Evolutionary conservation across 306 rosid species (phyloP).

Genomic region (Oemleria cerasiformis): DNA sequence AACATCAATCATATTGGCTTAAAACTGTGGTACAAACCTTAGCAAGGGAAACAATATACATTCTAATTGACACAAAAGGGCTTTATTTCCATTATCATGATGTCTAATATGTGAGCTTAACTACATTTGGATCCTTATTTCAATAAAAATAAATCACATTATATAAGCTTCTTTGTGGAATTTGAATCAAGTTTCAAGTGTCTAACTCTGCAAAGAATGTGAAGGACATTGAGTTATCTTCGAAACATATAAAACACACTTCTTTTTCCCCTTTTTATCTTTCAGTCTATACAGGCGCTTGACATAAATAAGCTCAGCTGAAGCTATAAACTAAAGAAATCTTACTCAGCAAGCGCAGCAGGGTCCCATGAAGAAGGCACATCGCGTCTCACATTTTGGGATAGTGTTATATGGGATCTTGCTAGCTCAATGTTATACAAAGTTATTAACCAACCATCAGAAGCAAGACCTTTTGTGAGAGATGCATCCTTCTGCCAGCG

Average conservation of each 20-base stretch:
- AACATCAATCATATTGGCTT: conserved; percentile 5
- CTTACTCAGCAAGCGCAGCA: conserved; percentile 81
- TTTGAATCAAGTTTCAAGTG: neutral
- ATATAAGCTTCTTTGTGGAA: neutral
- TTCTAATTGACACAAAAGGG: neutral
- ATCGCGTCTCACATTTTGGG: conserved; percentile 54
- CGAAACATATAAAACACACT: neutral
- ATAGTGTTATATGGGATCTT: conserved; percentile 52
- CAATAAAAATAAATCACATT: neutral
- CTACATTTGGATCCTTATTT: neutral
- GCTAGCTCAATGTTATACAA: conserved; percentile 67
- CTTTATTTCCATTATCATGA: neutral
- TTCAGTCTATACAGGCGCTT: neutral
- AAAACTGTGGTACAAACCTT: neutral
- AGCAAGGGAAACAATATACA: neutral
- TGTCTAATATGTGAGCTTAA: neutral
- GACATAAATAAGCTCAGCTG: neutral
- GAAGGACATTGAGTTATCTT: neutral
- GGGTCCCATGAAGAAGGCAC: conserved; percentile 87
- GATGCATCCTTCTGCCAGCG: conserved; percentile 80
- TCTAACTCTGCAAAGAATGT: neutral
- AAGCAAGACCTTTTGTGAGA: conserved; percentile 53
- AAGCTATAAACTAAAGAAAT: neutral
- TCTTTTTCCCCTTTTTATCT: neutral
- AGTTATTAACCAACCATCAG: conserved; percentile 76